A percentile compares a stretch with the other conserved stretches of the same genome.
Conservation (phyloP, 1,284 basidiomycete species). For the Phenoliferia sp. region DNA sequence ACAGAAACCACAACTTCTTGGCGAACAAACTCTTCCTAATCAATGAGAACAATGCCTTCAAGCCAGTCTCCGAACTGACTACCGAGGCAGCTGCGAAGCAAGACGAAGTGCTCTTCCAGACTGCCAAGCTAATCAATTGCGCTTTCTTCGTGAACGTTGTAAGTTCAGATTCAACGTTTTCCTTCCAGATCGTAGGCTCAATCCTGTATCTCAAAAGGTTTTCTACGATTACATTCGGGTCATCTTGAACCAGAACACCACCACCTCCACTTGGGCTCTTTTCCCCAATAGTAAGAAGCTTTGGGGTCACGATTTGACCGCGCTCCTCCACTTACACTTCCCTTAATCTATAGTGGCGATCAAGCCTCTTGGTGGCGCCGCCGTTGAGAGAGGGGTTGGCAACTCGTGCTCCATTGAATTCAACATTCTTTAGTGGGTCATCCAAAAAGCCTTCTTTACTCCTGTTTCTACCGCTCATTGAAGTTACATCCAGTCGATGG, state of each 20-base stretch:
- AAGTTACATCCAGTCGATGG: constrained; percentile 13
- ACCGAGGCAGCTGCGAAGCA: constrained; percentile 45
- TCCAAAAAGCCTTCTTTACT: not conserved
- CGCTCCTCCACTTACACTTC: not conserved
- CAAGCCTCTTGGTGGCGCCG: constrained; percentile 58
- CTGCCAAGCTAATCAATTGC: constrained; percentile 67
- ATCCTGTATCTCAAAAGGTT: constrained; percentile 4
- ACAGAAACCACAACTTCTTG: constrained; percentile 64
- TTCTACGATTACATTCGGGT: constrained; percentile 24
- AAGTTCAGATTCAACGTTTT: constrained; percentile 48
- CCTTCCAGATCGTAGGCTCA: constrained; percentile 48
- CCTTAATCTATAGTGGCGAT: constrained; percentile 40
- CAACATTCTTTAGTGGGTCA: constrained; percentile 46
- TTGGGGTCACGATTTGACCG: not conserved
- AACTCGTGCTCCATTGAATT: constrained; percentile 64
- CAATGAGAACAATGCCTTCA: constrained; percentile 54
- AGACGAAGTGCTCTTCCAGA: constrained; percentile 66
- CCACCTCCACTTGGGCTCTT: constrained; percentile 23
- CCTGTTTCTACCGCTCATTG: not conserved
- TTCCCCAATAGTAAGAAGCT: constrained; percentile 40
- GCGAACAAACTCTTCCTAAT: constrained; percentile 63
- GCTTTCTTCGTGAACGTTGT: constrained; percentile 39
- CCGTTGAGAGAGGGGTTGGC: constrained; percentile 60
- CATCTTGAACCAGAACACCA: constrained; percentile 24
- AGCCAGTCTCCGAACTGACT: constrained; percentile 42